Evolutionary conservation across 192 early-diverging fungal genomes (phyloP).

Genomic region (Dispira simplex): DNA sequence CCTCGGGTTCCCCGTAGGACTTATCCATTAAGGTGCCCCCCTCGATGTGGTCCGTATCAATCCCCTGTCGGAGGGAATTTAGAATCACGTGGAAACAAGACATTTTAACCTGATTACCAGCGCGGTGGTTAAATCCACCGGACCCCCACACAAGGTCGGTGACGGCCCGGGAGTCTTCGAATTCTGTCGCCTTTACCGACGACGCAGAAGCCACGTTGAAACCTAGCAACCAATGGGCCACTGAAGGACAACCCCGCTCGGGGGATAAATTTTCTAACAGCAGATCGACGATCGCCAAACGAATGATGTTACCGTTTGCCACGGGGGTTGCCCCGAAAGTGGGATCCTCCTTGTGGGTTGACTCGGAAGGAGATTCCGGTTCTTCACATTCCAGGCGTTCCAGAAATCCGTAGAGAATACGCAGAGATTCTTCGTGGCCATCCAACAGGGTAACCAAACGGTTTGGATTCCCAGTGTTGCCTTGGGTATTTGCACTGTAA

Average conservation of each 20-base stretch:
- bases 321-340: constrained; percentile 18
- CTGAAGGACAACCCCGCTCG: constrained; percentile 39
- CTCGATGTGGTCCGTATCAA: constrained; percentile 10
- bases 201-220: constrained; percentile 37
- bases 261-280: constrained; percentile 56
- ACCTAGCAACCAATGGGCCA: constrained; percentile 86
- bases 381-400: constrained; percentile 57
- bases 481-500: neutral
- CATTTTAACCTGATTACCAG: constrained; percentile 13
- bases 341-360: constrained; percentile 20
- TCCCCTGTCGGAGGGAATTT: constrained; percentile 35
- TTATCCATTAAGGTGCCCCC: neutral
- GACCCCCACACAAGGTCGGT: neutral
- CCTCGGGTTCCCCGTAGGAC: constrained; percentile 19
- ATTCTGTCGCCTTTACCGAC: constrained; percentile 19
- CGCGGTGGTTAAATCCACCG: neutral
- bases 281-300: constrained; percentile 72
- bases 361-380: constrained; percentile 18
- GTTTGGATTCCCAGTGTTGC: constrained; percentile 32
- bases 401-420: constrained; percentile 63
- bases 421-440: constrained; percentile 37
- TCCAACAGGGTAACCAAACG: constrained; percentile 58
- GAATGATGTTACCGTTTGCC: constrained; percentile 39
- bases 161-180: constrained; percentile 21
- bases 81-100: constrained; percentile 48